phyloP scores from a whole-genome alignment of 495 filamentous ascomycete genomes.

The Hypoxylon crocopeplum region DNA sequence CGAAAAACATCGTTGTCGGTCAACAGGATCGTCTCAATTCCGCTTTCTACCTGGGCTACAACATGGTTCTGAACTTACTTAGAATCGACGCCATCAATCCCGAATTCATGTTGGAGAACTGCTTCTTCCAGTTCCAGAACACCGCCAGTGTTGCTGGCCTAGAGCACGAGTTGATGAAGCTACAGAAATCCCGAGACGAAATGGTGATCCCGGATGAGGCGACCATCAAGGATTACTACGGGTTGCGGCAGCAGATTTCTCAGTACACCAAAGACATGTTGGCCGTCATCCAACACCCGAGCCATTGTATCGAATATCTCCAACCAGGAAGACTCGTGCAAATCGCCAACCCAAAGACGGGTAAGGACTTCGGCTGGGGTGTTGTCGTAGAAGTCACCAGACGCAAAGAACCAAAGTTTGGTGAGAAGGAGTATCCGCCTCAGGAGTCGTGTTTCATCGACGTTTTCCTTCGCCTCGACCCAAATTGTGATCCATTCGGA shows the following conservation, averaged over 20 bases:
- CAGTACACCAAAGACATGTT: conserved; percentile 84
- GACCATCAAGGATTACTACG: conserved; percentile 90
- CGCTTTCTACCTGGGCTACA: conserved; percentile 98
- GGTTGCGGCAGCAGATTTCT: conserved; percentile 81
- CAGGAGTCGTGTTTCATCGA: conserved; percentile 83
- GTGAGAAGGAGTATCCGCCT: conserved; percentile 65
- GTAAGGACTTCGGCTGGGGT: conserved; percentile 90
- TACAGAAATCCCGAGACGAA: conserved; percentile 73
- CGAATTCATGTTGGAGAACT: conserved; percentile 94
- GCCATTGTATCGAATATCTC: conserved; percentile 79
- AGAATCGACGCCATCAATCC: conserved; percentile 95
- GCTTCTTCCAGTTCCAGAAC: conserved; percentile 98
- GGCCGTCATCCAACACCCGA: conserved; percentile 86
- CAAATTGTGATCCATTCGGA: conserved; percentile 41
- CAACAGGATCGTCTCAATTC: conserved; percentile 97
- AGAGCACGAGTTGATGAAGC: conserved; percentile 76
- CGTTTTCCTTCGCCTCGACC: conserved; percentile 72
- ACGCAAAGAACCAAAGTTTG: conserved; percentile 65
- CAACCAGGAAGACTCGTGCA: conserved; percentile 83
- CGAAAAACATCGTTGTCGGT: conserved; percentile 92
- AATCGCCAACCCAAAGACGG: conserved; percentile 72
- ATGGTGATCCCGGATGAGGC: conserved; percentile 83
- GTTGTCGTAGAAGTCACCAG: conserved; percentile 74
- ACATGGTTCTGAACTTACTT: conserved; percentile 97
- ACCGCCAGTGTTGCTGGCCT: conserved; percentile 80